These are phyloP conservation scores for Neofusicoccum umdonicola DNA, from an alignment of 2,329 filamentous ascomycete species.

Conservation along the genomic window DNA sequence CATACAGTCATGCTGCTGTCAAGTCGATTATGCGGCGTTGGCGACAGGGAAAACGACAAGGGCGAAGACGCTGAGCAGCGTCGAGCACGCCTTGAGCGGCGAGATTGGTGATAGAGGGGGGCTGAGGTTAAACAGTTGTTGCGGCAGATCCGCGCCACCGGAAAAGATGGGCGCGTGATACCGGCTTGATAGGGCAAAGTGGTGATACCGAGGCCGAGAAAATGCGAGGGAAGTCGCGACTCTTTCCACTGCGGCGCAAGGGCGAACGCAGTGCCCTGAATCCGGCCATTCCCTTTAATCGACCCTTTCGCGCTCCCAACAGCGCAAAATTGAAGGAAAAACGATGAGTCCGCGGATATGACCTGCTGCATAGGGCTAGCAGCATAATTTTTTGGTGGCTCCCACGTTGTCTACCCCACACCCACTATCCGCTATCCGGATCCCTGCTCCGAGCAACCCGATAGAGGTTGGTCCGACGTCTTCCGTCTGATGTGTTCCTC, in stretches of 20 bases:
- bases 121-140: not conserved
- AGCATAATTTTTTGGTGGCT: constrained; percentile 1
- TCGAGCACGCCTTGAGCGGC: not conserved
- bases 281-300: not conserved
- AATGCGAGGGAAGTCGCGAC: constrained; percentile 1
- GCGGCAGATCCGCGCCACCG: constrained; percentile 1
- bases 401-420: constrained; percentile 14
- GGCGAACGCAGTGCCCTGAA: not conserved
- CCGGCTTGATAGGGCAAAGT: not conserved
- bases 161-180: constrained; percentile 5
- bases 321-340: not conserved
- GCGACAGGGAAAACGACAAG: not conserved
- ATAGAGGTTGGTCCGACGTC: not conserved
- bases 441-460: constrained; percentile 1
- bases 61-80: not conserved
- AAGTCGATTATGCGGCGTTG: not conserved
- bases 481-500: not conserved
- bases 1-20: not conserved
- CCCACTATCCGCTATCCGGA: constrained; percentile 3
- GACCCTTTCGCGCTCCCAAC: not conserved
- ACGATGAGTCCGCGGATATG: not conserved
- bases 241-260: not conserved
- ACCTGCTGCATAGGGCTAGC: constrained; percentile 8
- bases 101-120: not conserved
- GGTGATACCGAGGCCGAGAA: not conserved